Base-by-base conservation (phyloP, 2,329 filamentous ascomycete species). In the Sporothrix luriei region DNA sequence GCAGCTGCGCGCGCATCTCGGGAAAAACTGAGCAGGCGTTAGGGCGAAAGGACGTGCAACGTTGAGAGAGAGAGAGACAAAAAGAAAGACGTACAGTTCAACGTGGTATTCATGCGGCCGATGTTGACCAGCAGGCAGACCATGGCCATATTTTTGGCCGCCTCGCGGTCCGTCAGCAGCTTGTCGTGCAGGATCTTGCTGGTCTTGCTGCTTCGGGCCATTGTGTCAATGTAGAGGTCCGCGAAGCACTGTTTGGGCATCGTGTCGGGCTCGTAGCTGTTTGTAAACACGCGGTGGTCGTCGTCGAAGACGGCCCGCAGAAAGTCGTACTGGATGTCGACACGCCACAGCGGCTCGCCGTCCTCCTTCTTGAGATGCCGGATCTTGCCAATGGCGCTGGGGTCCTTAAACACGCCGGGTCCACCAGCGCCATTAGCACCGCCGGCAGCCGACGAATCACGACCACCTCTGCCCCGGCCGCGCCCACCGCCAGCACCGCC, bases 111-210 rank as follows among this genome's bases (percentile, higher is more conserved):
- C 95, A 99, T 99, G 73, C 95, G 87, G 70, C 95, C 95, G 73
- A 99, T 92, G 77, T 99, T 99, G 78, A 99, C 95, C 75, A 99
- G 82, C 73, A 99, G 83, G 80, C 95, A 99, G 71, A 99, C 94
- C 95, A 99, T 99, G 68, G 95, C 95, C 95, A 99, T 99, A 77
- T 93, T 94, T 79, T 97, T 93, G 48, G 94, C 95, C 26, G 94
- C 94, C 73, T 93, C 90, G 76, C 92, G 90, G 78, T 99, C 95
- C 74, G 90, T 95, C 76, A 97, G 85, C 73, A 99, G 85, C 83
- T 99, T 98, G 80, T 99, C 95, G 79, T 97, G 93, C 73, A 99
- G 84, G 65, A 99, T 95, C 82, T 98, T 98, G 84, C 95, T 98
- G 38, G 94, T 98, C 84, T 99, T 99, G 84, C 93, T 97, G 82